phyloP scores from a whole-genome alignment of 768 basidiomycete species.

The Mycena rebaudengoi region DNA sequence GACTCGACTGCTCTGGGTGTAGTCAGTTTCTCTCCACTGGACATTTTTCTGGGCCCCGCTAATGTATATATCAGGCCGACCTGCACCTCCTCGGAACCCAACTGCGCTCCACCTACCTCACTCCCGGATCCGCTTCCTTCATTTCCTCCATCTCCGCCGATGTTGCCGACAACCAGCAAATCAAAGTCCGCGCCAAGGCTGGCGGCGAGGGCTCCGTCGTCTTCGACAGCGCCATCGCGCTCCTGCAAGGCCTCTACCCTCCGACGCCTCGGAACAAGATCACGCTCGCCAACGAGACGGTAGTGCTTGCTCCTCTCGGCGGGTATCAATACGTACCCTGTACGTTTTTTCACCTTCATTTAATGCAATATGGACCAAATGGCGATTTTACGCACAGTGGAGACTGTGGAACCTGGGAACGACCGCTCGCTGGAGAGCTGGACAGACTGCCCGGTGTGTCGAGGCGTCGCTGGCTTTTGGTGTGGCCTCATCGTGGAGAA shows the following conservation, averaged over 20 bases:
- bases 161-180: conserved; percentile 75
- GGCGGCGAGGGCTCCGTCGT: conserved; percentile 88
- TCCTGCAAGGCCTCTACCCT: conserved; percentile 88
- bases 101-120: conserved; percentile 74
- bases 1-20: conserved; percentile 24
- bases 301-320: conserved; percentile 74
- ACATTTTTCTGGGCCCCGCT: too few species aligned
- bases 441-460: conserved; percentile 65
- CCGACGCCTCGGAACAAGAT: conserved; percentile 79
- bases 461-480: not conserved
- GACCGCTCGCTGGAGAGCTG: conserved; percentile 87
- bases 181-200: conserved; percentile 82
- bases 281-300: conserved; percentile 79
- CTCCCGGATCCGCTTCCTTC: conserved; percentile 70
- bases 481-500: not conserved
- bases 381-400: conserved; percentile 52
- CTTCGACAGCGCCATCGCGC: conserved; percentile 85
- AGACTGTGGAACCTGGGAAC: conserved; percentile 87
- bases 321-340: conserved; percentile 92
- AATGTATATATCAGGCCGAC: too few species aligned
- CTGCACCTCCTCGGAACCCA: conserved; percentile 69
- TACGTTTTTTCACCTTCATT: conserved; percentile 32
- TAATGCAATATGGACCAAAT: not conserved
- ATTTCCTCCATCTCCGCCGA: conserved; percentile 72
- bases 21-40: not conserved